Conservation (phyloP, 257 asterid species). For the Penstemon newberryi region DNA sequence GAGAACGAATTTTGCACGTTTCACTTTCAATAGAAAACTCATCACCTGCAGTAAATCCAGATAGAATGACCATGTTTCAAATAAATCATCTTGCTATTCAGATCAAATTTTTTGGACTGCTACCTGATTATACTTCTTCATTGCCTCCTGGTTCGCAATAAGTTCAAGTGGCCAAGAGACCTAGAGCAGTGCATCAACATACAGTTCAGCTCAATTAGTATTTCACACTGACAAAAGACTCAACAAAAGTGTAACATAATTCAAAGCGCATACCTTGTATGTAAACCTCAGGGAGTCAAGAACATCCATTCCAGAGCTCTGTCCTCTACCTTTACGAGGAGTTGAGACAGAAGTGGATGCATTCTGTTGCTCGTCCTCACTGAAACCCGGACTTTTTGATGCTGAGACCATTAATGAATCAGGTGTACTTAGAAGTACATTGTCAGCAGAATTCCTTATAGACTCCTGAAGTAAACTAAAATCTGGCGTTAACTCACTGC, state of each 20-base stretch:
- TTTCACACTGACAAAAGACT: constrained; percentile 10
- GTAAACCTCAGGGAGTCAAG: constrained; percentile 82
- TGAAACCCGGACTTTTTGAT: constrained; percentile 41
- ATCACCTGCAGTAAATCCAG: constrained; percentile 63
- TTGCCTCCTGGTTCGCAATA: constrained; percentile 81
- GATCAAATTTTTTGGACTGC: constrained; percentile 20
- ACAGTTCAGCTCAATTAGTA: constrained; percentile 21
- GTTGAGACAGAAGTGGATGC: constrained; percentile 51
- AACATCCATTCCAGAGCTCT: constrained; percentile 68
- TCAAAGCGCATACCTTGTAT: constrained; percentile 59
- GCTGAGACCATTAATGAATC: constrained; percentile 82
- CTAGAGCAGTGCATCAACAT: constrained; percentile 40
- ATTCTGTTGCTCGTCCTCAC: constrained; percentile 55
- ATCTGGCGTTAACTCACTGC: constrained; percentile 30
- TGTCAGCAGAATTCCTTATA: constrained; percentile 88
- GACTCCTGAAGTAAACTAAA: constrained; percentile 69
- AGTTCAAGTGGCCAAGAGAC: constrained; percentile 98
- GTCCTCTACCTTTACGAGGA: constrained; percentile 71
- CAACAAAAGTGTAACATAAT: constrained; percentile 18
- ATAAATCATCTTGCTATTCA: constrained; percentile 13
- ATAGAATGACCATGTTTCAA: constrained; percentile 25
- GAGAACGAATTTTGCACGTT: constrained; percentile 91
- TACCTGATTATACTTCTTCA: constrained; percentile 96
- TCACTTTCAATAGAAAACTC: constrained; percentile 87
- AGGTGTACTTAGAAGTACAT: constrained; percentile 66